phyloP scores from a whole-genome alignment of 2,329 filamentous ascomycete species.

The Penicillium sp. region DNA sequence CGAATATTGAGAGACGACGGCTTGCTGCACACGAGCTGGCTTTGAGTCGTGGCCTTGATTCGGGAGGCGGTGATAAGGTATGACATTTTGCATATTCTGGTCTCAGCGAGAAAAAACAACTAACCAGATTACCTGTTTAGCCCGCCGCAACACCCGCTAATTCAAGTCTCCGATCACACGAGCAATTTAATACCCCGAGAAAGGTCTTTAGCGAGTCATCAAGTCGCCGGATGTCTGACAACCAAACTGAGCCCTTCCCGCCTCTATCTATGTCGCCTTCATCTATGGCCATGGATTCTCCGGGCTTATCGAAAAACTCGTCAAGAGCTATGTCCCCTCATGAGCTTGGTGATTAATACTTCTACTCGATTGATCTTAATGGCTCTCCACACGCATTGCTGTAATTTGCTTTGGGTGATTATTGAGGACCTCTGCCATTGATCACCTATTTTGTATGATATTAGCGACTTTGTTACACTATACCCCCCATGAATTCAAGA shows the following conservation, averaged over 20 bases:
- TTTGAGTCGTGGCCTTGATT: slow-evolving; percentile 50
- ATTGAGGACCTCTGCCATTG: neutral
- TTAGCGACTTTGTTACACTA: slow-evolving; percentile 6
- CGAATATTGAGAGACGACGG: slow-evolving; percentile 52
- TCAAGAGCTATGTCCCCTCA: slow-evolving; percentile 11
- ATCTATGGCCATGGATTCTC: slow-evolving; percentile 5
- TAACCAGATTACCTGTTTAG: slow-evolving; percentile 10
- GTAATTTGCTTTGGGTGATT: neutral
- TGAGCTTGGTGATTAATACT: neutral
- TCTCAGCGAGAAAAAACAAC: neutral
- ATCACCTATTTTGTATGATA: slow-evolving; percentile 8
- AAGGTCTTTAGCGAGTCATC: slow-evolving; percentile 15
- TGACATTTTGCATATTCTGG: neutral
- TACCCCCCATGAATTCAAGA: slow-evolving; percentile 10
- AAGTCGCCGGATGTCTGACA: slow-evolving; percentile 13
- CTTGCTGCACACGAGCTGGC: slow-evolving; percentile 57
- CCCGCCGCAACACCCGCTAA: neutral
- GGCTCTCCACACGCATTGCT: neutral
- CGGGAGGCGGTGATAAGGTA: slow-evolving; percentile 30
- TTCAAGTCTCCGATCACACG: slow-evolving; percentile 9
- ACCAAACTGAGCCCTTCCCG: slow-evolving; percentile 36
- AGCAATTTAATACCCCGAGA: slow-evolving; percentile 1
- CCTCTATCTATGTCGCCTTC: slow-evolving; percentile 21
- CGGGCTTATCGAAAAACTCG: slow-evolving; percentile 3
- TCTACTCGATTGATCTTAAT: neutral